Conservation (phyloP, 73 alveolate species). For the Diophrys sp. region DNA sequence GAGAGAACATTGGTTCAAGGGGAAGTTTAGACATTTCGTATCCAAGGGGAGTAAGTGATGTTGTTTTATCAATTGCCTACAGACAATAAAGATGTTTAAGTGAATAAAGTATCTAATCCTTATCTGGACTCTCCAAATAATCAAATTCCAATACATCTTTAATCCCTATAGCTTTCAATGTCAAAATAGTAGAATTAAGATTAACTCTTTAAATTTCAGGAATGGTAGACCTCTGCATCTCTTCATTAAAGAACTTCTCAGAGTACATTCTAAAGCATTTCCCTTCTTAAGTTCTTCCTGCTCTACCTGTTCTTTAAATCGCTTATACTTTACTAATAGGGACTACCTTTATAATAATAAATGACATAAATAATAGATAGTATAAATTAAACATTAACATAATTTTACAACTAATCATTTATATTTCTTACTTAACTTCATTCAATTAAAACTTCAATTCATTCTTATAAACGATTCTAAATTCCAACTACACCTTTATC, state of each 20-base stretch:
- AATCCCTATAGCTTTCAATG: conserved; percentile 80
- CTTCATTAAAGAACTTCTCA: conserved; percentile 75
- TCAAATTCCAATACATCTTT: conserved; percentile 87
- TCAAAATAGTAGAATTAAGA: conserved; percentile 66
- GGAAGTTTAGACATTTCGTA: conserved; percentile 85
- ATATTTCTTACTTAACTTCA: too few relatives aligned
- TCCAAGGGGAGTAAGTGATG: conserved; percentile 80
- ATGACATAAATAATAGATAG: too few relatives aligned
- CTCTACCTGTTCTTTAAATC: conserved; percentile 94
- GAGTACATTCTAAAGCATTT: conserved; percentile 92
- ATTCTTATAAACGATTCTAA: too few relatives aligned
- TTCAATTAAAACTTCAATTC: too few relatives aligned
- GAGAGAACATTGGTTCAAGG: conserved; percentile 87
- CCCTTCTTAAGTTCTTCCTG: conserved; percentile 97
- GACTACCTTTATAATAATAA: conserved; percentile 72
- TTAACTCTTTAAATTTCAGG: conserved; percentile 86
- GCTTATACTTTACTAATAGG: conserved; percentile 94
- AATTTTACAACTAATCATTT: too few relatives aligned
- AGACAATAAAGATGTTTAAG: conserved; percentile 74
- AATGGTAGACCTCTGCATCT: conserved; percentile 66
- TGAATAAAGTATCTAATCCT: conserved; percentile 66
- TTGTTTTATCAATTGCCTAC: conserved; percentile 82
- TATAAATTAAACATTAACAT: too few relatives aligned
- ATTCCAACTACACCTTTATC: too few relatives aligned
- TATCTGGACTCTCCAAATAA: conserved; percentile 87